Conservation (phyloP, 2,329 filamentous ascomycete genomes). For the Lecanoromycetidae sp. region DNA sequence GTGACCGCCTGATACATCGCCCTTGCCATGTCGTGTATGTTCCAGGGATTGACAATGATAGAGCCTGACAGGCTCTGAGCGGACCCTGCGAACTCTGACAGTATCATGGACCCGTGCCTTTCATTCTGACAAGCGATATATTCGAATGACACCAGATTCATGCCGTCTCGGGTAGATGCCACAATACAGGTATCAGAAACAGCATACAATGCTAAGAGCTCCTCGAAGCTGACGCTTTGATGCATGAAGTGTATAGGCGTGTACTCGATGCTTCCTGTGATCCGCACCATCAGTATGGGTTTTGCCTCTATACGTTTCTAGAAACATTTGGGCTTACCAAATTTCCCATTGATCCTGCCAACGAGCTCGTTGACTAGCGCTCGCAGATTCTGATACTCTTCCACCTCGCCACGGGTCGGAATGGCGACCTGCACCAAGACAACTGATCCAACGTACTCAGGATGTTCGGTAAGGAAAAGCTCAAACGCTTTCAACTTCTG, state of each 20-base stretch:
- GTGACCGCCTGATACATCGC: conserved; percentile 94
- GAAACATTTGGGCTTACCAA: conserved; percentile 41
- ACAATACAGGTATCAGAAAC: conserved; percentile 87
- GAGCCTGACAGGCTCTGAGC: conserved; percentile 89
- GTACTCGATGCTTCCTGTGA: conserved; percentile 65
- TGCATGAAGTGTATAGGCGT: conserved; percentile 99
- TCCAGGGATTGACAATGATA: conserved; percentile 96
- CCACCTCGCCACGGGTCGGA: conserved; percentile 86
- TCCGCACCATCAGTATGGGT: conserved; percentile 13
- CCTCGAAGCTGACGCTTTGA: conserved; percentile 88
- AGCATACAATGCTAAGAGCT: conserved; percentile 85
- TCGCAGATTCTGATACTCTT: conserved; percentile 93
- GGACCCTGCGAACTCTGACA: conserved; percentile 93
- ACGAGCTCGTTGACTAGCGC: conserved; percentile 95
- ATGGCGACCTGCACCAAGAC: conserved; percentile 94
- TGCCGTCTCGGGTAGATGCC: conserved; percentile 91
- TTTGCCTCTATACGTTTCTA: background rate
- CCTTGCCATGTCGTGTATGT: conserved; percentile 86
- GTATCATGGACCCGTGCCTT: conserved; percentile 82
- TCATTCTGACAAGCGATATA: conserved; percentile 91
- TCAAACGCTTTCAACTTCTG: conserved; percentile 95
- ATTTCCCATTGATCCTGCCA: conserved; percentile 91
- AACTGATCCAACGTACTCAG: conserved; percentile 95
- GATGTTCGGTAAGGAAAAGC: conserved; percentile 91
- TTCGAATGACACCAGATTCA: conserved; percentile 97